Evolutionary conservation across 108 stramenopile genomes (phyloP).

Genomic region (Hondaea fermentalgiana): DNA sequence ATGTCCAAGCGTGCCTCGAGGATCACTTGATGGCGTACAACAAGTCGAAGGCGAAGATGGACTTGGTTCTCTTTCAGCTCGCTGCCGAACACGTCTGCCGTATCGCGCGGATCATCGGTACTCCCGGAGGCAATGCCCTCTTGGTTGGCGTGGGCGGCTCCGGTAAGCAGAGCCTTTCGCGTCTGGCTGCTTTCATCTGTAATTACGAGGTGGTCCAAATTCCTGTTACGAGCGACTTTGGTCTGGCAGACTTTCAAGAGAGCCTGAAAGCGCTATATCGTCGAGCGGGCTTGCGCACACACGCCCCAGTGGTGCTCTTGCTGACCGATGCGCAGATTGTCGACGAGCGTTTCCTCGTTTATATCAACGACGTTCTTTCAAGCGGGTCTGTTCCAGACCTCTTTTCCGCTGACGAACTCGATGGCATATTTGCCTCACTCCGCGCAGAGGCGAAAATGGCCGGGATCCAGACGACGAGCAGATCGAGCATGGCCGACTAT

Average conservation of each 20-base stretch:
- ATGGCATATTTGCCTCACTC: constrained; percentile 32
- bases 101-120: constrained; percentile 33
- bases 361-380: constrained; percentile 44
- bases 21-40: constrained; percentile 26
- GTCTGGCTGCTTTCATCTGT: constrained; percentile 48
- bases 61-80: constrained; percentile 34
- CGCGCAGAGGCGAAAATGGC: constrained; percentile 34
- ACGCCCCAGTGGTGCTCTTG: constrained; percentile 33
- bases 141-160: constrained; percentile 42
- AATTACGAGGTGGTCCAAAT: constrained; percentile 31
- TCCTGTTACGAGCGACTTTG: constrained; percentile 37
- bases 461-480: constrained; percentile 33
- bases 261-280: constrained; percentile 46
- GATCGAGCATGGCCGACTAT: constrained; percentile 37
- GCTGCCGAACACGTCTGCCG: constrained; percentile 37
- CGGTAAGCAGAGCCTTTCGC: constrained; percentile 40
- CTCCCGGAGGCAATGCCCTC: constrained; percentile 37
- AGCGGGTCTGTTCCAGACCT: constrained; percentile 41
- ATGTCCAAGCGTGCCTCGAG: constrained; percentile 11
- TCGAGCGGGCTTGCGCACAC: constrained; percentile 33
- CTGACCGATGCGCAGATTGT: constrained; percentile 55
- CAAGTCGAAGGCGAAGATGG: constrained; percentile 29
- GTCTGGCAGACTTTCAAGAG: constrained; percentile 40
- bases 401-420: constrained; percentile 42
- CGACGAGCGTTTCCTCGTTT: constrained; percentile 52